phyloP scores from a whole-genome alignment of 1,284 basidiomycete species.

The Trichosporon coremiiforme region DNA sequence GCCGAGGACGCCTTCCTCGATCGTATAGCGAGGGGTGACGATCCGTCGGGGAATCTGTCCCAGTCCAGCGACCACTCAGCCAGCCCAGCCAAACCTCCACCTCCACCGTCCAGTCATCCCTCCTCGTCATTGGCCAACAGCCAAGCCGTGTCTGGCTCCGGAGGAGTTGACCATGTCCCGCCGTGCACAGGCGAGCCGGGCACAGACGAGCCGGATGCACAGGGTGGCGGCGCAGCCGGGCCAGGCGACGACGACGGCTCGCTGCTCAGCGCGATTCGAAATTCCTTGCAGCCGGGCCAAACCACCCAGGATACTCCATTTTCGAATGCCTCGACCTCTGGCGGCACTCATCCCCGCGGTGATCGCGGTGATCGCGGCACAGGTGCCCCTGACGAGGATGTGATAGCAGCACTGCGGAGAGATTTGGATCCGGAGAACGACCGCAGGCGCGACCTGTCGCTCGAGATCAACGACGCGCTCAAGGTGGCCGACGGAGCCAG shows the following conservation, averaged over 20 bases:
- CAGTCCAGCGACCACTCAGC: not conserved
- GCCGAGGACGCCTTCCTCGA: constrained; percentile 3
- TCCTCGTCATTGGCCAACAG: not conserved
- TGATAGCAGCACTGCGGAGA: not conserved
- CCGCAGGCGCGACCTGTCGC: constrained; percentile 3
- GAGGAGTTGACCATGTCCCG: constrained; percentile 7
- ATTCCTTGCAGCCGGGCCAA: not conserved
- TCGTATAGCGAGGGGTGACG: not conserved
- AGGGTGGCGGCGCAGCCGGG: constrained; percentile 8
- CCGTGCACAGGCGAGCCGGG: not conserved
- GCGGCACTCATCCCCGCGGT: constrained; percentile 16
- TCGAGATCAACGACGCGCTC: constrained; percentile 27
- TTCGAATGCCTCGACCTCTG: constrained; percentile 20
- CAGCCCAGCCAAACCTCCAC: constrained; percentile 1
- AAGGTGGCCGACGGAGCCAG: constrained; percentile 23
- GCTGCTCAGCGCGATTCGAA: constrained; percentile 27
- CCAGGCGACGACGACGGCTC: constrained; percentile 34
- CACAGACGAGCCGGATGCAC: constrained; percentile 4
- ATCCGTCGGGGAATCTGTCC: constrained; percentile 17
- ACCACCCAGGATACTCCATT: not conserved
- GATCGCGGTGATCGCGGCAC: constrained; percentile 31
- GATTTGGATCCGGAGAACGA: constrained; percentile 12
- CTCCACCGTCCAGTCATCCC: constrained; percentile 9
- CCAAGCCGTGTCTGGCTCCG: constrained; percentile 15
- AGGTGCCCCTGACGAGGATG: not conserved